Base-by-base conservation (phyloP, 2,329 filamentous ascomycete species). In the Fusarium nisikadoi region DNA sequence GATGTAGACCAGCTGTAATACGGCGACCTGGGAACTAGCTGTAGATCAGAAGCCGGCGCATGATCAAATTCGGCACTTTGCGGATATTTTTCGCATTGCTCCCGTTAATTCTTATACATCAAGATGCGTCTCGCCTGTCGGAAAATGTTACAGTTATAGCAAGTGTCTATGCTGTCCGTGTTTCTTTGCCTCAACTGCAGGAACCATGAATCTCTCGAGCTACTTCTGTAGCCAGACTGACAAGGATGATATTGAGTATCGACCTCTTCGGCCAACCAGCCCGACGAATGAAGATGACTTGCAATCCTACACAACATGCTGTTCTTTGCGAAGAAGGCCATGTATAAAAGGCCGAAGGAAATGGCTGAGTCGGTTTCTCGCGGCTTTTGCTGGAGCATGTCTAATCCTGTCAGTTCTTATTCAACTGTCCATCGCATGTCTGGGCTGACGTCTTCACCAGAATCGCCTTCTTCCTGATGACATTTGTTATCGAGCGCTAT, bases 1-100 rank as follows among this genome's bases (percentile, higher is more conserved):
- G 65, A 41, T 56, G 41, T 53, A 70, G 59, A 53, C 29, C 42
- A 53, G 45, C 59, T 72, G 54, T 70, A 70, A 74, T 74, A 74
- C 72, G 72, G 39, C 68, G 54, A 41, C 16, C 29, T 23, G n/a
- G 27, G 25, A 52, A 41, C 45, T 65, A 68, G 65, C 29, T 41
- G 14, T 53, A 62, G 38, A 41, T 41, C 53, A 61, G 35, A 39
- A 45, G 36, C 45, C 49, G 55, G 46, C 63, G 53, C 71, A 71
- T 74, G 71, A 74, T 57, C 47, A 53, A 53, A 59, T 27, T 42
- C 57, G 53, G 58, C 49, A 69, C 62, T 72, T 68, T 46, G 69
- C 41, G 36, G 39, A 42, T 25, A 67, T 41, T 61, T 47, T 68
- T 39, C 50, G 52, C 49, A 49, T 53, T 46, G 23, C 49, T 20